These are phyloP conservation scores for Microdochium trichocladiopsis DNA, from an alignment of 2,329 filamentous ascomycete species.

Conservation along the genomic window DNA sequence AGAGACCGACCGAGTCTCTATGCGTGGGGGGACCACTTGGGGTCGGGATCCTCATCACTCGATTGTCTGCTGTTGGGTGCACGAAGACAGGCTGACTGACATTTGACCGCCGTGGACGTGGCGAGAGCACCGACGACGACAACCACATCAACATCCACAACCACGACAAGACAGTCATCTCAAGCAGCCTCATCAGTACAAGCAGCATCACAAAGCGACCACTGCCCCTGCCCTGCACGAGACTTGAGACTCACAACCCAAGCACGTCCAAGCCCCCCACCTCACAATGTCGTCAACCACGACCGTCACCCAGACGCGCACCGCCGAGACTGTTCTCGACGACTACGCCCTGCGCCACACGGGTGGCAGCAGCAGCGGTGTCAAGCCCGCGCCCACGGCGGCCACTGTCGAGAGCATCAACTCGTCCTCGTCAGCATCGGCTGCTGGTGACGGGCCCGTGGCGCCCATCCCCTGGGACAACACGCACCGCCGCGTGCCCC, in stretches of 20 bases:
- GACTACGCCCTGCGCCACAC: not conserved
- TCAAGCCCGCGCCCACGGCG: not conserved
- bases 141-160: not conserved
- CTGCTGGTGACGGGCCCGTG: not conserved
- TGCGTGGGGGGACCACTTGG: too few species aligned
- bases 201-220: not conserved
- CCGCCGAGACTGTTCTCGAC: not conserved
- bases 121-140: not conserved
- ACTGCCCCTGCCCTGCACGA: too few species aligned
- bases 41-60: too few species aligned
- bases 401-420: not conserved
- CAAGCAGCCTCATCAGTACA: not conserved
- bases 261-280: not conserved
- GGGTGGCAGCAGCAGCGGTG: not conserved
- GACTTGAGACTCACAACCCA: not conserved
- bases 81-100: not conserved
- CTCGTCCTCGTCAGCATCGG: not conserved
- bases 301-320: not conserved
- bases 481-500: conserved; percentile 16
- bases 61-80: not conserved
- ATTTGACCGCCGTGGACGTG: not conserved
- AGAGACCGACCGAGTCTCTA: not conserved
- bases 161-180: not conserved
- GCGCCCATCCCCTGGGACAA: conserved; percentile 2
- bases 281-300: not conserved